Evolutionary conservation across 1,284 basidiomycete species (phyloP), one percentile per base, ranked within the genome.

Genomic region (Coriolopsis trogii): DNA sequence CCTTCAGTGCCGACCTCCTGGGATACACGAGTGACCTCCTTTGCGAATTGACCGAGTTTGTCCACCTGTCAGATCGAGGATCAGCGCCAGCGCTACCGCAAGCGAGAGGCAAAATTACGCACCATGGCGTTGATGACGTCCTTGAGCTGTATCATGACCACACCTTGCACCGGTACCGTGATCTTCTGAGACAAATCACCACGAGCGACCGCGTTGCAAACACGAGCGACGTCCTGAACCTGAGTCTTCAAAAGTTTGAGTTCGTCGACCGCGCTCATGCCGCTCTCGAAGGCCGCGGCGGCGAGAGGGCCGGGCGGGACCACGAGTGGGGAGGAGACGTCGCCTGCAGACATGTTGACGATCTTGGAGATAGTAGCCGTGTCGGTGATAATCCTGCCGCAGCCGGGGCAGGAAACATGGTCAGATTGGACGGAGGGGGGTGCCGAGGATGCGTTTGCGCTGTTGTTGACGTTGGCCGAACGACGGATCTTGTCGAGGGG

Each of bases 51-150:
- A 41, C 84, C 87, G 33, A 91, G 76, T 69, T 87, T 88, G 66
- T 90, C 87, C 47, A 90, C 83, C 81, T 84, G 51, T 8, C 42
- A 49, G 48, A 37, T 18, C 44, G 47, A 37, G 34, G 38, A 53
- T 46, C 53, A 56, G 51, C 43, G 39, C 42, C 41, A 39, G 55
- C 48, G 49, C 39, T 36, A 33, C 33, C 16, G 15, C 43, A 45
- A 44, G 53, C 43, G 48, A 53, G 30, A 44, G 42, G 41, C 34
- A 31, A 48, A 48, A 40, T 34, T 16, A 62, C 67, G 49, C 71
- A 93, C 93, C 93, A 98, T 98, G 38, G 89, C 89, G 67, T 98
- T 98, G 77, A 98, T 97, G 63, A 96, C 95, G 61, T 98, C 93
- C 79, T 98, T 98, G 66, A 98, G 85, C 72, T 97, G 93, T 16